Base-by-base conservation (phyloP, 176 grass and related monocot species). In the Saccharum officinarum region DNA sequence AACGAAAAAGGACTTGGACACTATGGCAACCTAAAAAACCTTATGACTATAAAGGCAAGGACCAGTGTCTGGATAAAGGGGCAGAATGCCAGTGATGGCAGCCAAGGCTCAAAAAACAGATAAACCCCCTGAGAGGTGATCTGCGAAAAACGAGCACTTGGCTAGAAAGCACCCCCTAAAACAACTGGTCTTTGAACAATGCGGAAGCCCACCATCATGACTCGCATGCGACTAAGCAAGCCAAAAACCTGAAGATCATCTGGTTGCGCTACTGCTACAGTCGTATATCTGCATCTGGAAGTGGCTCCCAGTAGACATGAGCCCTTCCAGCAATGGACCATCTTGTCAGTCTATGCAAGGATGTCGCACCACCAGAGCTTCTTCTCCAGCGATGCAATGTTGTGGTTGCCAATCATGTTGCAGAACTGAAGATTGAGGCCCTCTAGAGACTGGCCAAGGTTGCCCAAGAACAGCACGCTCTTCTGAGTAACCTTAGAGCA, bases 341-440 rank as follows among this genome's bases (percentile, higher is more conserved):
- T 40, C 66, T 81, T 88, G 30, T 69, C 13, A 76, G 75, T 55
- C 90, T 97, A 99, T 54, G 69, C 86, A 63, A 99, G 84, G 86
- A 99, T 94, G 80, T 94, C 94, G 33, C 97, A 99, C 97, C 90
- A 99, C 90, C 90, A 97, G 77, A 99, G 84, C 79, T 91, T 72
- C 84, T 96, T 89, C 90, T 92, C 90, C 49, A 99, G 74, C 10
- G 82, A 84, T 82, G 89, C 86, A 46, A 94, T 80, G 80, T 75
- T 90, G 59, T 90, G 59, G 67, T 75, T 91, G 34, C 90, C 84
- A 30, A 94, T 91, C 83, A 91, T 84, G 80, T 89, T 86, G 90
- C 97, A 99, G 79, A 84, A 94, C 77, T 94, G 94, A 77, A 99
- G 86, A 85, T 94, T 97, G 45, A 97, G 88, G 25, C 90, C 97